Base-by-base conservation (phyloP, 352 stramenopile species). In the Phytopythium delawarense region DNA sequence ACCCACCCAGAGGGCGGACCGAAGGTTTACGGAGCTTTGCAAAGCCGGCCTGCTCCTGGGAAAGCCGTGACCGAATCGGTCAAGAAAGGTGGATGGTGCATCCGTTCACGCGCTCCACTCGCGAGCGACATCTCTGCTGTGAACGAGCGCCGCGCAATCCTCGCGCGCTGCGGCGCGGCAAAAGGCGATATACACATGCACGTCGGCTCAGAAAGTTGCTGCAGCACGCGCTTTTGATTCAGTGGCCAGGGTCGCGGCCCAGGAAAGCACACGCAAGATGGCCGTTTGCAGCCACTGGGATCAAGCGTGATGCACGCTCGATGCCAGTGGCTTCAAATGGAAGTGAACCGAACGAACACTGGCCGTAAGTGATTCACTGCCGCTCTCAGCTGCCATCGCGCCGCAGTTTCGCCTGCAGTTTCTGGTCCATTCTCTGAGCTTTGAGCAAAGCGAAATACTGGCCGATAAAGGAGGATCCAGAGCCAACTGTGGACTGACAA, bases 1-100 rank as follows among this genome's bases (percentile, higher is more conserved):
- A 57, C 12, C 28, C 28, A 44, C 7, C 20, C 16, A 57, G 32
- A 45, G 32, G 51, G 51, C 20, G 51, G 51, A 57, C 51, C 50
- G 30, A 28, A 39, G 30, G 28, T 42, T 57, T 40, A 30, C 20
- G 42, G 18, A 4, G 13, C 15, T 44, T 44, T 44, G 39, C 39
- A 44, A 44, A 45, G 40, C 40, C 37, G 13, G 12, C 37, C 37
- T 6, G 18, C 37, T 13, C 37, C 40, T 45, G 40, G 40, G 40
- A 49, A 49, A 49, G 42, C 42, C 45, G 45, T 28, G 45, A 51
- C 45, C 21, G 45, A 16, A 3, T 28, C 45, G 4, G 25, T 53
- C 48, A 54, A 37, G 25, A 54, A 39, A 54, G 48, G 25, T 54
- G 48, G 48, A 53, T 35, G 6, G 8, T 51, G 45, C n/a, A 51